Evolutionary conservation across 1,284 basidiomycete species (phyloP).

Genomic region (Trichosporon sp.): DNA sequence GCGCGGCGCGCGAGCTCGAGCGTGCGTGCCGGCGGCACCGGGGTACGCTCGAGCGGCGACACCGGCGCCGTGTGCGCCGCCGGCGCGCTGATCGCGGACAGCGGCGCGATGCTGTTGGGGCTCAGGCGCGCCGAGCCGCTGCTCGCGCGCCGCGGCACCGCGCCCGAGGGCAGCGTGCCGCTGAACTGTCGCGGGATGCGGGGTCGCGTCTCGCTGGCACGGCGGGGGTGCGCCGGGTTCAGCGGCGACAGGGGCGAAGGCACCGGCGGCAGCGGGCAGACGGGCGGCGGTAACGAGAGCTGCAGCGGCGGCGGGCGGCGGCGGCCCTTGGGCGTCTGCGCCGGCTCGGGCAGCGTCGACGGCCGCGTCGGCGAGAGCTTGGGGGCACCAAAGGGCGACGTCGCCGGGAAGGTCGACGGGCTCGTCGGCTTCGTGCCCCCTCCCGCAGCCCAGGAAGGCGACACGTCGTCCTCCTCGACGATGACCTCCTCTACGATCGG

Average conservation of each 20-base stretch:
- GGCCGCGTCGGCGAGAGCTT: not conserved
- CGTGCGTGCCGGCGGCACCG: not conserved
- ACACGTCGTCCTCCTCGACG: constrained; percentile 7
- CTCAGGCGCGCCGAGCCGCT: not conserved
- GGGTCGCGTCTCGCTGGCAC: not conserved
- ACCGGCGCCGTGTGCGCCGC: not conserved
- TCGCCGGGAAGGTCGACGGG: not conserved
- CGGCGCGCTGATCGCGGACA: too few relatives aligned
- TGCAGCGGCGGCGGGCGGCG: not conserved
- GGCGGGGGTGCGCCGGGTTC: not conserved
- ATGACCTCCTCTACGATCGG: constrained; percentile 19
- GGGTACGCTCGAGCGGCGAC: not conserved
- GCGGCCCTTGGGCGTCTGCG: not conserved
- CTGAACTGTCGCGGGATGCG: not conserved
- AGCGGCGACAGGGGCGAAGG: not conserved
- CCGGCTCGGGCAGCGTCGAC: not conserved
- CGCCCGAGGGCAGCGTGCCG: not conserved
- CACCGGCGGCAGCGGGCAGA: not conserved
- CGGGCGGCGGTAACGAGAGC: not conserved
- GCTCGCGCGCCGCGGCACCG: not conserved
- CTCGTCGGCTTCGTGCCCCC: not conserved
- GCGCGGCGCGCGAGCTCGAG: not conserved
- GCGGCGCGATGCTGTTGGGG: not conserved
- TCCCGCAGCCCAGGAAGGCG: not conserved
- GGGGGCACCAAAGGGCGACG: too few relatives aligned